Evolutionary conservation across 495 filamentous ascomycete genomes (phyloP).

Genomic region (Aspergillus bridgeri): DNA sequence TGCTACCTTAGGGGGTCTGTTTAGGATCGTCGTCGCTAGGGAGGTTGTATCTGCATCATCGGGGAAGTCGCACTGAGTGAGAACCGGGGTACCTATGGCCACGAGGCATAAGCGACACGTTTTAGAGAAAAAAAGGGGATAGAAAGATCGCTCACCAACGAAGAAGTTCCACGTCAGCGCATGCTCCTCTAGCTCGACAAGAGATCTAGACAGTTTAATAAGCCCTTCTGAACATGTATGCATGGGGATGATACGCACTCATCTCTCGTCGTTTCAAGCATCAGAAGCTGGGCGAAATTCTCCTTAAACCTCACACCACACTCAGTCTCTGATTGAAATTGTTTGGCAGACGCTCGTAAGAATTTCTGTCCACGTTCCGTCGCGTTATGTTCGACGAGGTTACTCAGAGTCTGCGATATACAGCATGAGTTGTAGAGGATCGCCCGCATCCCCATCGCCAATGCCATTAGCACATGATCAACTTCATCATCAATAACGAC

Average conservation of each 20-base stretch:
- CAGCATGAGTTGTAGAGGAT: neutral
- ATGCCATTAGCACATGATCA: neutral
- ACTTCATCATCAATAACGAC: constrained; percentile 8
- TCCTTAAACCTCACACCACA: constrained; percentile 8
- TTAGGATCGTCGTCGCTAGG: too few relatives aligned
- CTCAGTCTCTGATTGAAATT: neutral
- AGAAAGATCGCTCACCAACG: too few relatives aligned
- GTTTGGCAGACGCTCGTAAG: neutral
- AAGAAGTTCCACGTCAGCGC: constrained; percentile 17
- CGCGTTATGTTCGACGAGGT: neutral
- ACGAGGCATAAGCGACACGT: too few relatives aligned
- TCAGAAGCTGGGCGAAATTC: constrained; percentile 21
- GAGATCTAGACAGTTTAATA: constrained; percentile 5
- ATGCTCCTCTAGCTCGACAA: constrained; percentile 13
- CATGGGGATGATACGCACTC: constrained; percentile 1
- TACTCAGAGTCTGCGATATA: neutral
- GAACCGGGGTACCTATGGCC: too few relatives aligned
- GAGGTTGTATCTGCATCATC: too few relatives aligned
- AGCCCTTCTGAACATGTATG: neutral
- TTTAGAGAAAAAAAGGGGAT: too few relatives aligned
- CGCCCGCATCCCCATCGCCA: constrained; percentile 2
- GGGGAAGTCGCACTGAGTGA: too few relatives aligned
- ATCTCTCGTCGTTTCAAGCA: constrained; percentile 14
- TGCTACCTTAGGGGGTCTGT: too few relatives aligned
- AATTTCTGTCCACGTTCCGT: constrained; percentile 7